phyloP scores from a whole-genome alignment of 129 eudicot genomes.

The Artemisia tridentata region DNA sequence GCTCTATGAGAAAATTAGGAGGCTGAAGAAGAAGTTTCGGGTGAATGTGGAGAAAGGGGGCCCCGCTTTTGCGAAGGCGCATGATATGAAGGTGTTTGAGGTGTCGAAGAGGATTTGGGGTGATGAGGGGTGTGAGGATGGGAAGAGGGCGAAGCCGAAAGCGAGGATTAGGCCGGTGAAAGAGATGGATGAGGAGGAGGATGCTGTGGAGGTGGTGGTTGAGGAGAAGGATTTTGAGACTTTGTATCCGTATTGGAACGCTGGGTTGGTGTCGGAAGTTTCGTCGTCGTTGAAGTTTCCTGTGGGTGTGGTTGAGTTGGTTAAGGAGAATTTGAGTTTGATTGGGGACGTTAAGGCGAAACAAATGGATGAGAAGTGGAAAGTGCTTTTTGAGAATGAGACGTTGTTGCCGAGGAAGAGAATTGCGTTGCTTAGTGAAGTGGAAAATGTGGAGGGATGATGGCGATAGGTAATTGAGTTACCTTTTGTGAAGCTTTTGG shows the following conservation, averaged over 20 bases:
- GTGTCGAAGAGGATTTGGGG: constrained; percentile 64
- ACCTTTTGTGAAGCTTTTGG: constrained; percentile 24
- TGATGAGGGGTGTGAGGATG: constrained; percentile 22
- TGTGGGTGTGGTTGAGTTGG: constrained; percentile 21
- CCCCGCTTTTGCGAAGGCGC: constrained; percentile 31
- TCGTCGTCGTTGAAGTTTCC: constrained; percentile 20
- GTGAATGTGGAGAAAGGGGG: constrained; percentile 37
- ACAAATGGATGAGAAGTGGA: constrained; percentile 46
- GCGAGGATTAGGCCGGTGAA: constrained; percentile 1
- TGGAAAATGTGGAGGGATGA: constrained; percentile 14
- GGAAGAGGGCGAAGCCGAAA: constrained; percentile 15
- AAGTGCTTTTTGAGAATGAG: constrained; percentile 22
- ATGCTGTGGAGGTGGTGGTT: constrained; percentile 16
- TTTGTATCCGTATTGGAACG: constrained; percentile 33
- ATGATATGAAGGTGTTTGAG: constrained; percentile 42
- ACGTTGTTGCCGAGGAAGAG: constrained; percentile 22
- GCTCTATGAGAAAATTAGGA: constrained; percentile 53
- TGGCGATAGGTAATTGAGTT: constrained; percentile 25
- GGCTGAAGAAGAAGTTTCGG: constrained; percentile 61
- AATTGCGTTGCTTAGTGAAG: constrained; percentile 21
- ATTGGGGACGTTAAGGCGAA: constrained; percentile 31
- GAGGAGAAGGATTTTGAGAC: constrained; percentile 30
- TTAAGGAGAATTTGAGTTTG: constrained; percentile 31
- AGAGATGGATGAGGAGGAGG: not conserved
- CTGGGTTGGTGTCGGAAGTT: constrained; percentile 22